phyloP scores from a whole-genome alignment of 2,329 filamentous ascomycete genomes.

The Aspergillus sclerotialis region DNA sequence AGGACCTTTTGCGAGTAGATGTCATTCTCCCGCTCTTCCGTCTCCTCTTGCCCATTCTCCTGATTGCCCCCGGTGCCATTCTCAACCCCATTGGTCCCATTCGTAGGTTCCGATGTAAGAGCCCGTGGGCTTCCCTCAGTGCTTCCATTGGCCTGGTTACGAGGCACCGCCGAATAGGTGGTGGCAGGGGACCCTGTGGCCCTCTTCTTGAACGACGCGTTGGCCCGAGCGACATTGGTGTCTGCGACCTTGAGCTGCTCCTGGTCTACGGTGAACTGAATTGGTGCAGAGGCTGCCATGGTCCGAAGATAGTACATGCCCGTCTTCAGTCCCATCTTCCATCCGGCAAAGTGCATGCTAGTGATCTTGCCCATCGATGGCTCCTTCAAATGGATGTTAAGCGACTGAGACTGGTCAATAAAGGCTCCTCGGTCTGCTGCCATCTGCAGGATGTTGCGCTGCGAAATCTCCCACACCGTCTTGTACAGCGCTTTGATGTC shows the following conservation, averaged over 20 bases:
- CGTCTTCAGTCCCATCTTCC: slow-evolving; percentile 98
- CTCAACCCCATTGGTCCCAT: slow-evolving; percentile 35
- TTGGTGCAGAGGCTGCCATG: slow-evolving; percentile 91
- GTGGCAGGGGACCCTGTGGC: slow-evolving; percentile 52
- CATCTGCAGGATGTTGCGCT: slow-evolving; percentile 94
- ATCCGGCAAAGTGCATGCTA: slow-evolving; percentile 97
- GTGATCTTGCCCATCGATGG: slow-evolving; percentile 99
- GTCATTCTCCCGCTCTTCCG: slow-evolving; percentile 71
- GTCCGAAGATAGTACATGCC: slow-evolving; percentile 99
- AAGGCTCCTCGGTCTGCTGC: slow-evolving; percentile 96
- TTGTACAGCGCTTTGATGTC: slow-evolving; percentile 98
- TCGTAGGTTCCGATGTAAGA: slow-evolving; percentile 61
- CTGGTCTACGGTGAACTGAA: slow-evolving; percentile 98
- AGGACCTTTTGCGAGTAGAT: slow-evolving; percentile 93
- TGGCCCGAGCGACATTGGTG: slow-evolving; percentile 62
- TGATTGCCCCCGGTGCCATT: slow-evolving; percentile 11
- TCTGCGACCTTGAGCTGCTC: slow-evolving; percentile 85
- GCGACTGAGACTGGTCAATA: slow-evolving; percentile 97
- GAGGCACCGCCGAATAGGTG: slow-evolving; percentile 55
- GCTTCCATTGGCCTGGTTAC: slow-evolving; percentile 56
- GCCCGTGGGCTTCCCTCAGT: slow-evolving; percentile 27
- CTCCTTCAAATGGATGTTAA: slow-evolving; percentile 99
- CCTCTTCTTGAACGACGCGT: slow-evolving; percentile 61
- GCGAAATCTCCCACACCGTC: slow-evolving; percentile 99
- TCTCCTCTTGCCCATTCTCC: slow-evolving; percentile 64